phyloP scores from a whole-genome alignment of 1,139 yeast genomes.

The Neolecta irregularis region DNA sequence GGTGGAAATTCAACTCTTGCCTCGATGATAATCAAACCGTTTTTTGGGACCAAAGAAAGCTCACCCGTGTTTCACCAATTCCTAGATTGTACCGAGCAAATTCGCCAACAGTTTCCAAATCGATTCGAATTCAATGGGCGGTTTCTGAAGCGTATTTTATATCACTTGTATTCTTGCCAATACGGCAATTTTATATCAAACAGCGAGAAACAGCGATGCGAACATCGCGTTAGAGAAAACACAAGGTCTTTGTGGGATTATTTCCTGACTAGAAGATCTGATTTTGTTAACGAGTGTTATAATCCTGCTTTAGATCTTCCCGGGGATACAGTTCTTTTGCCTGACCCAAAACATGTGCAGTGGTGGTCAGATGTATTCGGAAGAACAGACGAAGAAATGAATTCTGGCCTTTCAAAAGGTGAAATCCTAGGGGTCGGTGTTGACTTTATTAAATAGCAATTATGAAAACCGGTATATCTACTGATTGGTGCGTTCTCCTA shows the following conservation, averaged over 20 bases:
- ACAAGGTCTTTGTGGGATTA: conserved; percentile 91
- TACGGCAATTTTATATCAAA: conserved; percentile 81
- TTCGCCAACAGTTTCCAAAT: conserved; percentile 52
- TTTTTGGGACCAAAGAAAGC: conserved; percentile 33
- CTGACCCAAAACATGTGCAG: conserved; percentile 49
- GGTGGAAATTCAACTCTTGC: conserved; percentile 22
- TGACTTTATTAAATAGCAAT: too few species aligned
- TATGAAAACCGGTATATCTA: too few species aligned
- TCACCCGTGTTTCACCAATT: conserved; percentile 92
- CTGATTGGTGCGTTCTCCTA: too few species aligned
- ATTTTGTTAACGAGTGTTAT: conserved; percentile 46
- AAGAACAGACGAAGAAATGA: conserved; percentile 66
- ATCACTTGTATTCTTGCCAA: conserved; percentile 86
- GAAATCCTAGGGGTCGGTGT: too few species aligned
- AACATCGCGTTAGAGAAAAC: conserved; percentile 28
- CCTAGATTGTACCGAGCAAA: conserved; percentile 73
- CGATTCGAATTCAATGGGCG: conserved; percentile 79
- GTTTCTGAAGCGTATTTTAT: conserved; percentile 63
- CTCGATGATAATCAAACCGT: conserved; percentile 14
- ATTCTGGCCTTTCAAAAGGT: conserved; percentile 21
- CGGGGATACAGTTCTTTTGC: conserved; percentile 41
- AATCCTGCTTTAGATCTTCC: conserved; percentile 18
- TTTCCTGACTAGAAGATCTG: conserved; percentile 58
- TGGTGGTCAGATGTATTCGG: conserved; percentile 90
- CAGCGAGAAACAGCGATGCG: conserved; percentile 46